phyloP scores from a whole-genome alignment of 352 stramenopile genomes.

The Chrysophaeum taylorii region DNA sequence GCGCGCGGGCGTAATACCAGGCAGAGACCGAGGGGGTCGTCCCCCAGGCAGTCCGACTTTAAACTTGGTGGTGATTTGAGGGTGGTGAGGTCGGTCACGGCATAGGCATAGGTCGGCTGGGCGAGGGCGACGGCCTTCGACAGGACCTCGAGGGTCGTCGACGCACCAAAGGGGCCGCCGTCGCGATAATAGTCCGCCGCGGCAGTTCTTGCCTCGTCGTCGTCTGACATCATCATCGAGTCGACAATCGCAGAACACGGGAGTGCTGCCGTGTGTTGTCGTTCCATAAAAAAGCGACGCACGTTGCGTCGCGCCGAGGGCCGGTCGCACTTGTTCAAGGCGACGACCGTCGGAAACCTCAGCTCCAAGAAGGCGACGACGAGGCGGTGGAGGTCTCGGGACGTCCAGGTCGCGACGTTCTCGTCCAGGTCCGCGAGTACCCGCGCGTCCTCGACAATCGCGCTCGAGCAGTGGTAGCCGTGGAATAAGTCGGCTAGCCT shows the following conservation, averaged over 20 bases:
- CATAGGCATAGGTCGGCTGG: neutral
- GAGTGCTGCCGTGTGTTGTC: too few relatives aligned
- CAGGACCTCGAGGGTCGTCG: neutral
- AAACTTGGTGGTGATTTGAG: too few relatives aligned
- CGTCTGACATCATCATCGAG: too few relatives aligned
- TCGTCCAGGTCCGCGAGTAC: conserved; percentile 41
- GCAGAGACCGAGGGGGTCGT: neutral
- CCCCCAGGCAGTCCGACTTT: neutral
- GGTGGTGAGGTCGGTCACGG: neutral
- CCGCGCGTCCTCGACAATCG: conserved; percentile 37
- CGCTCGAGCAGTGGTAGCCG: conserved; percentile 47
- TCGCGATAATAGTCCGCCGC: neutral
- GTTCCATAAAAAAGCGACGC: conserved; percentile 33
- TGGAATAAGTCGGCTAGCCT: conserved; percentile 47
- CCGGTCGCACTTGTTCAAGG: conserved; percentile 54
- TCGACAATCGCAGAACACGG: too few relatives aligned
- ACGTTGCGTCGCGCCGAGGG: conserved; percentile 32
- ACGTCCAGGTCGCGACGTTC: conserved; percentile 36
- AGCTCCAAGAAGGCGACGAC: conserved; percentile 47
- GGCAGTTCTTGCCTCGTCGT: too few relatives aligned
- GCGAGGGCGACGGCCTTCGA: neutral
- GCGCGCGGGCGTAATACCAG: neutral
- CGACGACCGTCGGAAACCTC: conserved; percentile 51
- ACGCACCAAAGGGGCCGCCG: neutral
- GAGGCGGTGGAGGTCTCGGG: conserved; percentile 45